These are phyloP conservation scores for Pestalotiopsis sp. DNA, from an alignment of 2,329 filamentous ascomycete genomes.

Conservation along the genomic window DNA sequence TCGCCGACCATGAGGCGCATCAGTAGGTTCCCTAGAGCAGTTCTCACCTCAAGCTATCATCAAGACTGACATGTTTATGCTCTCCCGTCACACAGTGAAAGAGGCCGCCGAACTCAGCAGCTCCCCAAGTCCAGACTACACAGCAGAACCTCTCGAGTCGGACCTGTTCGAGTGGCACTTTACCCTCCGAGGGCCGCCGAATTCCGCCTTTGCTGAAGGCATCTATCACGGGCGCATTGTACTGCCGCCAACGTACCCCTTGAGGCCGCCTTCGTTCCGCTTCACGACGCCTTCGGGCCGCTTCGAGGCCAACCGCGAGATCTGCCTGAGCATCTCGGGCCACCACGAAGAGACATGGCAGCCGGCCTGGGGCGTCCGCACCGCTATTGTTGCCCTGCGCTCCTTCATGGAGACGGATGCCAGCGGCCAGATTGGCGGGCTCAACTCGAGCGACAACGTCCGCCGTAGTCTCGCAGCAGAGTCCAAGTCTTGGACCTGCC, in stretches of 20 bases:
- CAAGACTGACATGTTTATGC: neutral
- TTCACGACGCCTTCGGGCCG: slow-evolving; percentile 90
- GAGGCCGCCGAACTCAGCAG: slow-evolving; percentile 86
- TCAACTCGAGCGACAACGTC: slow-evolving; percentile 73
- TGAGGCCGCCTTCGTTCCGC: slow-evolving; percentile 92
- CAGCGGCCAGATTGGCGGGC: slow-evolving; percentile 84
- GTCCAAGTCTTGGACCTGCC: slow-evolving; percentile 69
- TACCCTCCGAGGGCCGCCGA: slow-evolving; percentile 86
- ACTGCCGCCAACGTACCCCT: slow-evolving; percentile 85
- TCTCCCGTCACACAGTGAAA: slow-evolving; percentile 62
- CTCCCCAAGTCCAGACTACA: slow-evolving; percentile 82
- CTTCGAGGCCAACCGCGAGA: slow-evolving; percentile 96
- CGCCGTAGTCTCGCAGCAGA: slow-evolving; percentile 70
- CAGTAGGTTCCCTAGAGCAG: slow-evolving; percentile 50
- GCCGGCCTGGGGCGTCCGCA: slow-evolving; percentile 94
- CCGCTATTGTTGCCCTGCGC: slow-evolving; percentile 77
- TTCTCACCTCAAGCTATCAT: neutral
- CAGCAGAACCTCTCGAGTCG: slow-evolving; percentile 80
- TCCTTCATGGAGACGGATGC: slow-evolving; percentile 93
- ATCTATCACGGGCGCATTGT: slow-evolving; percentile 96
- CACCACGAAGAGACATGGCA: slow-evolving; percentile 99
- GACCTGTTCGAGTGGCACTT: slow-evolving; percentile 99
- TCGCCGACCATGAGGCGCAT: slow-evolving; percentile 86
- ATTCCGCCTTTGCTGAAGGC: slow-evolving; percentile 76
- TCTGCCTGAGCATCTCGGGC: slow-evolving; percentile 89